phyloP scores from a whole-genome alignment of 352 stramenopile genomes.

The Globisporangium heterothallicum region DNA sequence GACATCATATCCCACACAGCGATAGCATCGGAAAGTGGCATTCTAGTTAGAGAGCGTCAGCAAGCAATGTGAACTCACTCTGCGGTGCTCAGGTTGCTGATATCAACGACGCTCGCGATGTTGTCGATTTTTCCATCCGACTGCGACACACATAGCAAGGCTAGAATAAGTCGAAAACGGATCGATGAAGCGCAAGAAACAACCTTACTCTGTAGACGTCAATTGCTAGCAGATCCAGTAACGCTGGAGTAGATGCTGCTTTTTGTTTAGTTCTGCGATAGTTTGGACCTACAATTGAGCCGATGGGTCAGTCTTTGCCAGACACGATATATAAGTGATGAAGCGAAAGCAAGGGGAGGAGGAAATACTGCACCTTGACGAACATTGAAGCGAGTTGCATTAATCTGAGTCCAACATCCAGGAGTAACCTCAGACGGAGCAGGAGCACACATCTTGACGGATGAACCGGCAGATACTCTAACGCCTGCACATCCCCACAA shows the following conservation, averaged over 20 bases:
- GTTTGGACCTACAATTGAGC: conserved; percentile 41
- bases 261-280: conserved; percentile 77
- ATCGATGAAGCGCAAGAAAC: background rate
- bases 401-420: conserved; percentile 62
- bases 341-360: background rate
- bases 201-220: conserved; percentile 62
- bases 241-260: conserved; percentile 40
- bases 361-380: conserved; percentile 38
- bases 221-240: conserved; percentile 60
- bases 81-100: conserved; percentile 31
- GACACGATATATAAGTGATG: background rate
- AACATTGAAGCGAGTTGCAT: conserved; percentile 74
- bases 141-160: conserved; percentile 17
- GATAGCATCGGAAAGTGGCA: background rate
- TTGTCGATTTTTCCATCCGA: conserved; percentile 71
- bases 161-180: background rate
- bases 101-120: conserved; percentile 60
- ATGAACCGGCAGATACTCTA: conserved; percentile 46
- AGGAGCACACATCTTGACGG: conserved; percentile 43
- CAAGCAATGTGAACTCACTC: conserved; percentile 14
- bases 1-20: conserved; percentile 3
- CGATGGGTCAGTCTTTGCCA: background rate
- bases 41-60: no score
- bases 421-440: conserved; percentile 23
- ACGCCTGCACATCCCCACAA: conserved; percentile 12